phyloP scores from a whole-genome alignment of 257 asterid genomes.

The Nicotiana undulata region DNA sequence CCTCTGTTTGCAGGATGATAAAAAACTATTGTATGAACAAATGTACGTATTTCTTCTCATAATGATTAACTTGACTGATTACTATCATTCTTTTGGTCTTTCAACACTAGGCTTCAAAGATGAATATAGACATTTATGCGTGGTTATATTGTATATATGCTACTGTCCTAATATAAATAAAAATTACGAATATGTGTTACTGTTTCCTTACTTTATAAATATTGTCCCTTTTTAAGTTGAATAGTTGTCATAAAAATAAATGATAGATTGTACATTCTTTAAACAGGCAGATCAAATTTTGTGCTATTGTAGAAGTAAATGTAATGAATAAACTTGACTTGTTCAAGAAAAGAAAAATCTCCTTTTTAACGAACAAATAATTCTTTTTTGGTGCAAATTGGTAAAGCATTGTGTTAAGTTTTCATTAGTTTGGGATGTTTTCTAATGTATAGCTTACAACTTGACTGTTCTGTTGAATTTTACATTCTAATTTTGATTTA shows the following conservation, averaged over 20 bases:
- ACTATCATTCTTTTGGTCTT: background rate
- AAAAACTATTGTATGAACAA: conserved; percentile 58
- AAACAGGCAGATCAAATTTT: background rate
- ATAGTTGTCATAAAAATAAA: background rate
- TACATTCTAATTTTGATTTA: background rate
- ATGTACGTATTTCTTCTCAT: conserved; percentile 37
- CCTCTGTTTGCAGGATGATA: conserved; percentile 95
- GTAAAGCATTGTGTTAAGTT: background rate
- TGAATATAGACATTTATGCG: background rate
- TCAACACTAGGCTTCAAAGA: background rate
- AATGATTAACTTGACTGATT: background rate
- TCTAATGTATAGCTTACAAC: background rate
- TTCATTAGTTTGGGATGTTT: background rate
- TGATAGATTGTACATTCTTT: background rate
- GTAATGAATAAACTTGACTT: background rate
- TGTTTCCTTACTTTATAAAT: background rate
- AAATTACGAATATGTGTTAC: background rate
- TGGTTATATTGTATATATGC: background rate
- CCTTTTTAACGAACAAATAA: background rate
- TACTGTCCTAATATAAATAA: background rate
- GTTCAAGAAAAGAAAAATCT: background rate
- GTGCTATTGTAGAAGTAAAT: background rate
- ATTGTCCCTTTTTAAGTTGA: background rate
- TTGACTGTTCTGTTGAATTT: conserved; percentile 1
- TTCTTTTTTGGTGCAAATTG: background rate